Base-by-base conservation (phyloP, 2,329 filamentous ascomycete genomes). In the Neopestalotiopsis sp. region DNA sequence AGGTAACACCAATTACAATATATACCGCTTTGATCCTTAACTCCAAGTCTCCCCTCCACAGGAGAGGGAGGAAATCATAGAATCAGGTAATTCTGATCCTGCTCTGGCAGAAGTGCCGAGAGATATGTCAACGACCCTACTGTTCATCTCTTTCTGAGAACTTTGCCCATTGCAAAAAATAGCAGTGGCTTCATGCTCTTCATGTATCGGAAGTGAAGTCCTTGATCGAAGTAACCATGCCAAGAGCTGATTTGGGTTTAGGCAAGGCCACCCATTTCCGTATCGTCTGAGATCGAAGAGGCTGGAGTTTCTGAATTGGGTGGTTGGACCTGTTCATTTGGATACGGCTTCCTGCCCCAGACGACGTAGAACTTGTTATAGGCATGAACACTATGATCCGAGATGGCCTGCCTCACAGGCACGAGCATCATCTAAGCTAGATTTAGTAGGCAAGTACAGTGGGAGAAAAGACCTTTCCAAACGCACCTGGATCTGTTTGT, bases 341-440 rank as follows among this genome's bases (percentile, higher is more conserved):
- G 77, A 66, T 77, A 79, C 1, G 86, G 86, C 71, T 87, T 88
- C 32, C 86, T 80, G 9, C 85, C 86, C 73, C 81, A 84, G 0
- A 88, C 83, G 5, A 88, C 83, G 69, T 83, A 81, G n/a, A 86
- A 76, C 32, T 81, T 81, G 70, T 84, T 78, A 69, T 87, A 88
- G 0, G 84, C 80, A 70, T 88, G 86, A 12, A 86, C 81, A 9
- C 77, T 77, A 3, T 79, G 77, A 73, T 88, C 79, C 5, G 81
- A 81, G 4, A 88, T 71, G 40, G 85, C 83, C 69, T 80, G 81
- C 59, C 87, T 80, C 4, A 87, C 85, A 57, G 85, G 79, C 40
- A 88, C 82, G 14, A 88, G 77, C 3, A 80, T 80, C 5, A 87
- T 81, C 85, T 86, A 61, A 62, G 49, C 38, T 32, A 34, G 42